Base-by-base conservation (phyloP, 2,329 filamentous ascomycete genomes). In the Cordyceps tenuipes region DNA sequence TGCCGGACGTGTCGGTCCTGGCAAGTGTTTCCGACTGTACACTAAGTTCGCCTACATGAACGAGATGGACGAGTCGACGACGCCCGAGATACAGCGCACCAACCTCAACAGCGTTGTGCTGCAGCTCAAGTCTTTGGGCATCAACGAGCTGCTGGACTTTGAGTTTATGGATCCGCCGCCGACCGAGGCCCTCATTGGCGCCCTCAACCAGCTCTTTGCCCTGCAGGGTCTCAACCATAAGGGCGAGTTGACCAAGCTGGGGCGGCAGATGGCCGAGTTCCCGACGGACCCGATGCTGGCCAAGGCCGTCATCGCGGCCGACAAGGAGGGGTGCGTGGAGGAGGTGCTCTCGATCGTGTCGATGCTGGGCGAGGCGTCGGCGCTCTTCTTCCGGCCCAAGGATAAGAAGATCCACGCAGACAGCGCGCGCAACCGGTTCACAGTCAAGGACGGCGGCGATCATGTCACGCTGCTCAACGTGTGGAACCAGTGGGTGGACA, bases 361-460 rank as follows among this genome's bases (percentile, higher is more conserved):
- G 47, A 96, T 97, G 90, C 82, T 97, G 0, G 86, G 89, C 62
- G 94, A 97, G 75, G 85, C 90, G 1, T 91, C 88, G 4, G 87
- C 91, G 0, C 82, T 99, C 5, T 99, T 97, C 78, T 96, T 95
- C 80, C 83, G 91, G 0, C 92, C 94, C 21, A 96, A 97, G 71
- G 92, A 99, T 75, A 97, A 97, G 79, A 96, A 96, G 72, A 88
- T 97, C 31, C 90, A 97, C 68, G 94, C 94, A 13, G 93, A 99
- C 72, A 90, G 89, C 63, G 94, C 94, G 0, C 86, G 91, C 15
- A 87, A 88, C 41, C 85, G 93, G 1, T 97, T 97, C 74, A 96
- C 91, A 0, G 79, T 93, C 70, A 90, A 91, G 67, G 91, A 95
- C 63, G 92, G 92, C 41, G 94, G 94, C 47, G 94, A 99, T 70